Percentiles rank a stretch among this genome's conserved stretches.
Conservation (phyloP, 306 rosid species). For the Quercus mongolica region DNA sequence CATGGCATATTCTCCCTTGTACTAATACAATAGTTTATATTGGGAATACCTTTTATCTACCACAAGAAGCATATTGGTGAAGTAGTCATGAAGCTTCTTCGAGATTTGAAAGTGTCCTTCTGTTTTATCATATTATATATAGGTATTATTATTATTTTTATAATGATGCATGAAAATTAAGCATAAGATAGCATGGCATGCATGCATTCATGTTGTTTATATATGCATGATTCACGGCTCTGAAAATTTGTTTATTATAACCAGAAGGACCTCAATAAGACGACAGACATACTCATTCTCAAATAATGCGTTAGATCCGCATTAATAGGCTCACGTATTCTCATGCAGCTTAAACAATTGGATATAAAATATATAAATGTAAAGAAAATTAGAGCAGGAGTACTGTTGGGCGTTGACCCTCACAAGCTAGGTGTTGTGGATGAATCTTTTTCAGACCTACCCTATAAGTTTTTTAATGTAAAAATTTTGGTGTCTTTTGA, state of each 20-base stretch:
- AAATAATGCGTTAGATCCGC: conserved; percentile 64
- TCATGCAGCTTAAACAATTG: conserved; percentile 35
- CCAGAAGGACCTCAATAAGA: conserved; percentile 14
- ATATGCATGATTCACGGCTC: background rate
- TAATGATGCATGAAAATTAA: background rate
- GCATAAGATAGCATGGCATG: background rate
- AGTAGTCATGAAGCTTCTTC: conserved; percentile 27
- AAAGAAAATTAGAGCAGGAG: conserved; percentile 21
- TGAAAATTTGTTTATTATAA: background rate
- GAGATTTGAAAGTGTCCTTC: conserved; percentile 2
- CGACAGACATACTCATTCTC: conserved; percentile 83
- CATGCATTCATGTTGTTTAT: background rate
- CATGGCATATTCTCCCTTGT: conserved; percentile 1
- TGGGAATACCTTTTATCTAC: conserved; percentile 28
- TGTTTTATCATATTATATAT: background rate
- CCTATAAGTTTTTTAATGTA: background rate
- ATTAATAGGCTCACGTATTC: conserved; percentile 56
- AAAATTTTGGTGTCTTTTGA: background rate
- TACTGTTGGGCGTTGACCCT: conserved; percentile 62
- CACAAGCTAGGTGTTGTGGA: conserved; percentile 30
- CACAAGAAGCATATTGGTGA: conserved; percentile 22
- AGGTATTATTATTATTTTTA: background rate
- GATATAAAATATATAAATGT: conserved; percentile 13
- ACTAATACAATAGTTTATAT: conserved; percentile 15
- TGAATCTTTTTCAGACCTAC: conserved; percentile 31